These are phyloP conservation scores for Fusarium nelsonii DNA, from an alignment of 2,329 filamentous ascomycete species.

Conservation along the genomic window DNA sequence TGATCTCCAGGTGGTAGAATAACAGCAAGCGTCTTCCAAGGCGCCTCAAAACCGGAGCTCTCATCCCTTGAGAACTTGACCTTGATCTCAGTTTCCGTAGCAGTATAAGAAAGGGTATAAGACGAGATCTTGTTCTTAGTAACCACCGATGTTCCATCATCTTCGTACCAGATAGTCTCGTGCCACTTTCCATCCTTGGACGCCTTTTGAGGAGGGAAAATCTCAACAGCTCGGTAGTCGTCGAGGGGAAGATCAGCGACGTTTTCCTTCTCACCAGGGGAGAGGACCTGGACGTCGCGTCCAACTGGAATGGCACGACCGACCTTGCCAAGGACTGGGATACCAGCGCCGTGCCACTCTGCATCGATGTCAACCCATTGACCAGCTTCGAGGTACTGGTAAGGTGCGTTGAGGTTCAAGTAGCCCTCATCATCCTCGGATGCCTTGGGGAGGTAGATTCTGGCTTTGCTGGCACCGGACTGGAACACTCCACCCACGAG, in stretches of 20 bases:
- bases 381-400: conserved; percentile 65
- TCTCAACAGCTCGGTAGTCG: conserved; percentile 58
- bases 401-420: conserved; percentile 72
- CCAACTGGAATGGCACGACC: conserved; percentile 57
- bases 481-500: conserved; percentile 77
- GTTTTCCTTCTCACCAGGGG: conserved; percentile 54
- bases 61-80: conserved; percentile 51
- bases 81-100: conserved; percentile 35
- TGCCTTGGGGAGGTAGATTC: conserved; percentile 71
- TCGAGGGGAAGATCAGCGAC: conserved; percentile 56
- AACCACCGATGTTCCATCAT: conserved; percentile 53
- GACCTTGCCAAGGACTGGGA: conserved; percentile 56
- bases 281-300: conserved; percentile 53
- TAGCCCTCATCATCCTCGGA: conserved; percentile 68
- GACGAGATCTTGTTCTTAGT: conserved; percentile 51
- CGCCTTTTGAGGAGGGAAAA: conserved; percentile 54
- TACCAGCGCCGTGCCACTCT: conserved; percentile 58
- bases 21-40: conserved; percentile 52
- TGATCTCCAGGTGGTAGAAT: conserved; percentile 52
- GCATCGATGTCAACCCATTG: conserved; percentile 57
- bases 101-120: conserved; percentile 50
- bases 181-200: conserved; percentile 44
- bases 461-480: conserved; percentile 64
- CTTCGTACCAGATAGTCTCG: conserved; percentile 54
- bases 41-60: conserved; percentile 50